A percentile compares a stretch with the other conserved stretches of the same genome.
Conservation (phyloP, 2,329 filamentous ascomycete genomes). For the Thielaviopsis ethacetica region DNA sequence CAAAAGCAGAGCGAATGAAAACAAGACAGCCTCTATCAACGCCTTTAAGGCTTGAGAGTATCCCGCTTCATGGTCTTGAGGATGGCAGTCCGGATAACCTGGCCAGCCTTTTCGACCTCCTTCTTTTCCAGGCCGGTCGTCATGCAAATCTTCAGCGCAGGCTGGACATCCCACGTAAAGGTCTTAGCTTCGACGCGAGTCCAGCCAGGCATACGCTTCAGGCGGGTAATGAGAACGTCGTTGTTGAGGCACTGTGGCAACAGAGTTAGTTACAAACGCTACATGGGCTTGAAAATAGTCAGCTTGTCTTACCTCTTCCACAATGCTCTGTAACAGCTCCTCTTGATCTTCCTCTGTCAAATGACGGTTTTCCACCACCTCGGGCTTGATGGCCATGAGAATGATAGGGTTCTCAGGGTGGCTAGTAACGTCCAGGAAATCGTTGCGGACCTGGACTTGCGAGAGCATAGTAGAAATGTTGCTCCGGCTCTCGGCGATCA, state of each 20-base stretch:
- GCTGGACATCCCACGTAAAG: conserved; percentile 50
- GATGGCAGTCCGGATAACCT: conserved; percentile 75
- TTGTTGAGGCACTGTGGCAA: conserved; percentile 56
- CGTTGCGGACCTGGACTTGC: conserved; percentile 81
- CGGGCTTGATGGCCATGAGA: conserved; percentile 66
- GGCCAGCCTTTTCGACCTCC: conserved; percentile 88
- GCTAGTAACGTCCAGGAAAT: conserved; percentile 79
- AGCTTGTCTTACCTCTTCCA: conserved; percentile 68
- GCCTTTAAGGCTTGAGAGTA: conserved; percentile 6
- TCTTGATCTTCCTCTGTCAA: conserved; percentile 66
- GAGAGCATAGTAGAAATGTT: conserved; percentile 73
- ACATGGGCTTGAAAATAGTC: not conserved
- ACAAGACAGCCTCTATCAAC: not conserved
- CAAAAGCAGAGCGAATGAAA: not conserved
- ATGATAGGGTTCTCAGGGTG: conserved; percentile 73
- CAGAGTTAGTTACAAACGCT: not conserved
- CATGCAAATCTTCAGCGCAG: conserved; percentile 81
- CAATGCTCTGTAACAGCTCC: conserved; percentile 68
- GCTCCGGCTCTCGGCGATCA: conserved; percentile 63
- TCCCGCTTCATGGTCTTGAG: conserved; percentile 70
- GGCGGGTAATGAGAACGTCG: conserved; percentile 71
- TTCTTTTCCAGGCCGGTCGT: conserved; percentile 80
- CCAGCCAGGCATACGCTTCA: conserved; percentile 61
- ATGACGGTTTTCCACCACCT: conserved; percentile 56
- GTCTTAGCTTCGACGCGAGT: conserved; percentile 50